phyloP scores from a whole-genome alignment of 208 protist genomes.

The Leishmania turanica region DNA sequence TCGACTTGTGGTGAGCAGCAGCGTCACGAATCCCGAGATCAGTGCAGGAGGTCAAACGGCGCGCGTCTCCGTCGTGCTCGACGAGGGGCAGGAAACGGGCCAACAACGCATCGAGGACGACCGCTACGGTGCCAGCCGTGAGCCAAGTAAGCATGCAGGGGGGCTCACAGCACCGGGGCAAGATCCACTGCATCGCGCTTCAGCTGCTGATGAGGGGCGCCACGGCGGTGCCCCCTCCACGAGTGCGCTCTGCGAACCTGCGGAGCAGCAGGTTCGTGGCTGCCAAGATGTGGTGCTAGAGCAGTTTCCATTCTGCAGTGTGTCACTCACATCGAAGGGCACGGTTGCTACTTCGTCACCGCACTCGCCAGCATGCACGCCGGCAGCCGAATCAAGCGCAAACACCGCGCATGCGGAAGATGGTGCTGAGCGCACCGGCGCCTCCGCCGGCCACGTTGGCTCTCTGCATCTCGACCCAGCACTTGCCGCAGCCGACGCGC shows the following conservation, averaged over 20 bases:
- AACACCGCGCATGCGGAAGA: not conserved
- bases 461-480: not conserved
- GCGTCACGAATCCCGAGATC: not conserved
- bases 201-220: not conserved
- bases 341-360: not conserved
- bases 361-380: not conserved
- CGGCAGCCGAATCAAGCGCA: not conserved
- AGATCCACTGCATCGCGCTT: not conserved
- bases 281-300: not conserved
- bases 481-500: not conserved
- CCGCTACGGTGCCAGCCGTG: not conserved
- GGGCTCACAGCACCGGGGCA: not conserved
- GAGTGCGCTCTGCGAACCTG: too few relatives aligned
- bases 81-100: constrained; percentile 15
- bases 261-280: not conserved
- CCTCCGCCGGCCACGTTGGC: not conserved
- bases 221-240: not conserved
- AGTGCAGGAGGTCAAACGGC: not conserved
- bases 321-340: not conserved
- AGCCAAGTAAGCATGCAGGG: not conserved
- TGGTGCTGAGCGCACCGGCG: not conserved
- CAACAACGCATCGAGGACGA: not conserved
- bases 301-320: constrained; percentile 3
- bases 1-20: not conserved
- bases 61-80: constrained; percentile 18